A percentile compares a stretch with the other conserved stretches of the same genome.
Conservation (phyloP, 768 basidiomycete genomes). For the Hericium rajendrae region DNA sequence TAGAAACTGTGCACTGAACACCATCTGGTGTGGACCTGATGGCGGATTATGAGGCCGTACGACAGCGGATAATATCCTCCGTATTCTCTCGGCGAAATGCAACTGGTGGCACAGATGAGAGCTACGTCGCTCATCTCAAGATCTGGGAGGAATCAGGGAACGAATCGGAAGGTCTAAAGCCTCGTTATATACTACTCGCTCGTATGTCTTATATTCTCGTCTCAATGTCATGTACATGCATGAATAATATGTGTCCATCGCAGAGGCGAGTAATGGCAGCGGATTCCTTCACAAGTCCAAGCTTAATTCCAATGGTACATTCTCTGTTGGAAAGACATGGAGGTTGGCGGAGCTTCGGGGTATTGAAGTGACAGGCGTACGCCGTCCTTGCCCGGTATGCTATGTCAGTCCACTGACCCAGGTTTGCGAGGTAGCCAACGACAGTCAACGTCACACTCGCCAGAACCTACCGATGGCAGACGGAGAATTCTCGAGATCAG, state of each 20-base stretch:
- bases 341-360: slow-evolving; percentile 69
- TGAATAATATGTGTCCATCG: slow-evolving; percentile 1
- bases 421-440: slow-evolving; percentile 33
- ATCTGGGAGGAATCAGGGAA: slow-evolving; percentile 80
- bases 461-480: slow-evolving; percentile 87
- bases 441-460: slow-evolving; percentile 77
- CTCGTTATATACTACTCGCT: slow-evolving; percentile 84
- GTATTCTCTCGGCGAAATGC: slow-evolving; percentile 72
- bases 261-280: slow-evolving; percentile 52
- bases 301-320: slow-evolving; percentile 86
- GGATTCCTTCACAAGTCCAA: slow-evolving; percentile 94
- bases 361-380: slow-evolving; percentile 50
- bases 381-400: neutral
- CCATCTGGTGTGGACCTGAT: slow-evolving; percentile 13
- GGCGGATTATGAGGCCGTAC: slow-evolving; percentile 39
- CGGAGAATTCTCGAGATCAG: slow-evolving; percentile 70
- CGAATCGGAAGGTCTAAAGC: slow-evolving; percentile 67
- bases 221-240: neutral
- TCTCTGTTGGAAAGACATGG: slow-evolving; percentile 98
- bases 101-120: slow-evolving; percentile 57
- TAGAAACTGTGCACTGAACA: too few species aligned
- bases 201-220: slow-evolving; percentile 44
- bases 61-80: slow-evolving; percentile 68
- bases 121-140: slow-evolving; percentile 83
- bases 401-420: slow-evolving; percentile 8